These are phyloP conservation scores for Plasmodium adleri DNA, from an alignment of 169 alveolate species.

Conservation along the genomic window DNA sequence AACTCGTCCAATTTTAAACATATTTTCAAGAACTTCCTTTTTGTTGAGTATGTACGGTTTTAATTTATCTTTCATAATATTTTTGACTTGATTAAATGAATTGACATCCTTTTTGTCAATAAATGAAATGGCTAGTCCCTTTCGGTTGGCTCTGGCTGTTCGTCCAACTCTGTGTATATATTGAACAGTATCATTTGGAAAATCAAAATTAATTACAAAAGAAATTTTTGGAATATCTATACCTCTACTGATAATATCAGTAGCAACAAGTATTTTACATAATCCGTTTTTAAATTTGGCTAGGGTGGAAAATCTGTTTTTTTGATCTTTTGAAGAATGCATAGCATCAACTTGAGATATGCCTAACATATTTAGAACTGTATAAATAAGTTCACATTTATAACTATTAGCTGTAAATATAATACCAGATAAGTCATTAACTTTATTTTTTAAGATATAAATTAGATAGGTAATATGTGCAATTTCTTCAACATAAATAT, in stretches of 20 bases:
- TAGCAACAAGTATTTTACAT: slow-evolving; percentile 92
- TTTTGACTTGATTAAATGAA: slow-evolving; percentile 86
- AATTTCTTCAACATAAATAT: slow-evolving; percentile 40
- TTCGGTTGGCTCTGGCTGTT: slow-evolving; percentile 97
- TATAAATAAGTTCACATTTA: slow-evolving; percentile 91
- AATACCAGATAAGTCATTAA: slow-evolving; percentile 85
- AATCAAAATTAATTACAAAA: slow-evolving; percentile 95
- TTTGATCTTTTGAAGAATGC: slow-evolving; percentile 96
- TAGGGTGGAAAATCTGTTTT: slow-evolving; percentile 94
- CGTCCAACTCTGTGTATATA: slow-evolving; percentile 98
- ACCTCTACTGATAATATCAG: slow-evolving; percentile 99
- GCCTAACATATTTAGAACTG: slow-evolving; percentile 92
- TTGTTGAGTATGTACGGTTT: slow-evolving; percentile 89
- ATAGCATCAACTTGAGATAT: slow-evolving; percentile 92
- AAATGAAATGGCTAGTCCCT: slow-evolving; percentile 94
- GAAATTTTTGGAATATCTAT: slow-evolving; percentile 97
- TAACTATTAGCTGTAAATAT: slow-evolving; percentile 95
- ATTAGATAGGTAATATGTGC: slow-evolving; percentile 60
- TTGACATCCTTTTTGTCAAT: slow-evolving; percentile 93
- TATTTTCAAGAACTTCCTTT: slow-evolving; percentile 89
- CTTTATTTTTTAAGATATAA: slow-evolving; percentile 37
- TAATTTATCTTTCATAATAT: slow-evolving; percentile 78
- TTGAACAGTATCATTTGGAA: slow-evolving; percentile 93
- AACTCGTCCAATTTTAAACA: slow-evolving; percentile 94
- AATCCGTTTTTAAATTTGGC: slow-evolving; percentile 95